phyloP scores from a whole-genome alignment of 352 stramenopile genomes.

The Hyaloperonospora brassicae region DNA sequence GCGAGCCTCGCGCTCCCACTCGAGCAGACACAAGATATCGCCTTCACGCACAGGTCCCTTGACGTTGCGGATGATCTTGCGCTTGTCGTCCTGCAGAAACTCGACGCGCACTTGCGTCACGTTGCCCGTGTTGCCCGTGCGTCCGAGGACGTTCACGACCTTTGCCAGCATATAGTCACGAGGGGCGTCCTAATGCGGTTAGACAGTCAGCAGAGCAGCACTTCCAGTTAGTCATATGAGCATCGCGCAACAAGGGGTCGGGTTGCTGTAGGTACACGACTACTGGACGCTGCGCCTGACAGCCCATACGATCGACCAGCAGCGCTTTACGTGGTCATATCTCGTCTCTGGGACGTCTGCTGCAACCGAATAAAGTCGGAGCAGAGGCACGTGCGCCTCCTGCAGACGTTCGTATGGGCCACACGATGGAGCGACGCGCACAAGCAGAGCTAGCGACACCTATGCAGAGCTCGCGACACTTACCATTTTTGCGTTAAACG shows the following conservation, averaged over 20 bases:
- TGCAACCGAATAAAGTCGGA: constrained; percentile 1
- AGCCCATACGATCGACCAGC: too few species aligned
- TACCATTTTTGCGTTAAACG: constrained; percentile 77
- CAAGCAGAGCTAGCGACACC: neutral
- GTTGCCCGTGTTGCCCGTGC: constrained; percentile 99
- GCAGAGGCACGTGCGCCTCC: constrained; percentile 7
- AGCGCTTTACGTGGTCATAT: constrained; percentile 17
- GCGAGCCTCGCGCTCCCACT: constrained; percentile 99
- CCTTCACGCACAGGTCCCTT: constrained; percentile 98
- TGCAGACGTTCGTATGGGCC: neutral
- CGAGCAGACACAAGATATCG: constrained; percentile 98
- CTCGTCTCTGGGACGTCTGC: constrained; percentile 3
- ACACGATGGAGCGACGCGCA: neutral
- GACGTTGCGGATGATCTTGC: constrained; percentile 99
- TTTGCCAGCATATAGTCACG: constrained; percentile 97
- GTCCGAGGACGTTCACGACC: constrained; percentile 97
- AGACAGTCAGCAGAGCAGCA: constrained; percentile 7
- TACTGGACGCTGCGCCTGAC: too few species aligned
- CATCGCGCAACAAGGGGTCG: neutral
- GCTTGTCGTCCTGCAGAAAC: constrained; percentile 98
- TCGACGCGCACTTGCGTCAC: constrained; percentile 99
- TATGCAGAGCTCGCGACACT: too few species aligned
- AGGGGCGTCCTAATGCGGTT: constrained; percentile 52
- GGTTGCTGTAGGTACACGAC: constrained; percentile 3
- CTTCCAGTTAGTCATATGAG: constrained; percentile 16